Evolutionary conservation across 179 eudicot species (phyloP), one percentile per base, ranked within the genome.

Genomic region (Beta corolliflora): DNA sequence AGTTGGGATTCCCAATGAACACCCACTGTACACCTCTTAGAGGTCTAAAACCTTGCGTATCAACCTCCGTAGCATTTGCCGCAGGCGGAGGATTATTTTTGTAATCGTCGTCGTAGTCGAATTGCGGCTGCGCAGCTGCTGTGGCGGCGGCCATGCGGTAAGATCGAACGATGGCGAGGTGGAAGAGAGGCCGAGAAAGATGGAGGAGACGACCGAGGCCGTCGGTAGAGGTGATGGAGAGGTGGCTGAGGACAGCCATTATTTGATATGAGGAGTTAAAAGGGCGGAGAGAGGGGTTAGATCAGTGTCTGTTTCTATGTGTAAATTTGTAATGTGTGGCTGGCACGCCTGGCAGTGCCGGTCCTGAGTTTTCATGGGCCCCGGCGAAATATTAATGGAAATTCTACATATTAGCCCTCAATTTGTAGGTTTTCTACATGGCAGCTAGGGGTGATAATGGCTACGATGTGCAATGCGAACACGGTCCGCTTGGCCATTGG

Each of bases 1-100:
- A 74, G 41, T 82, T 71, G 11, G 91, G 89, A 41, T 73, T 80
- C 21, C 91, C 91, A 2, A 89, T 85, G 77, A 89, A 89, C 79
- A 79, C 83, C 91, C 91, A 89, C 74, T 87, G 89, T 70, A 89
- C 91, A 16, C 84, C 86, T 63, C 85, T 79, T 59, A 50, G 5
- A 23, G 87, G 77, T 1, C 59, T 31, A 21, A 77, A 72, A 25
- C 80, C 81, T 4, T 81, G 83, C 44, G 81, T 16, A 25, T 83
- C 84, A 29, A 55, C 23, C 60, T 36, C 73, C 52, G 84, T 50
- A 7, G 69, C 31, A 53, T 41, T 36, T 73, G 29, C 52, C 41
- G 23, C 5, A 65, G 80, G 5, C 65, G 70, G 60, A 73, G 74
- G 44, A 4, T 71, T 23, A 14, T 79, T n/a, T n/a, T 12, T 44